These are phyloP conservation scores for Colletotrichum lentis DNA, from an alignment of 2,329 filamentous ascomycete species.

Conservation along the genomic window DNA sequence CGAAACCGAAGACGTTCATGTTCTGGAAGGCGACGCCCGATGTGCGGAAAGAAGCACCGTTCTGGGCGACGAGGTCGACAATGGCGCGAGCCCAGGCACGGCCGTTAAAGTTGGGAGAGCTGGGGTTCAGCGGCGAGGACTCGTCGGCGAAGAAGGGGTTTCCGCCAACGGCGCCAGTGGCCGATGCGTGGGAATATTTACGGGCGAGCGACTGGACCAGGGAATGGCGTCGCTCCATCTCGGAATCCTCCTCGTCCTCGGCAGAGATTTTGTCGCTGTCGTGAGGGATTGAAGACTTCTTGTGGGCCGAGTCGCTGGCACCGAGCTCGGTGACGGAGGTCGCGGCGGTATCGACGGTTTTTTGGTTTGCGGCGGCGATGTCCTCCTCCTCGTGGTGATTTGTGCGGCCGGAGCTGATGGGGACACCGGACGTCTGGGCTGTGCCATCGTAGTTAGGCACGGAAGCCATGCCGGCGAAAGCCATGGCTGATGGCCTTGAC, in stretches of 20 bases:
- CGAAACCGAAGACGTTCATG: constrained; percentile 73
- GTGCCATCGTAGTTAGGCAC: constrained; percentile 60
- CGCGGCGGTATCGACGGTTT: constrained; percentile 47
- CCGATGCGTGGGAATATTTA: constrained; percentile 61
- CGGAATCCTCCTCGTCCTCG: constrained; percentile 52
- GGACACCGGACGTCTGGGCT: constrained; percentile 53
- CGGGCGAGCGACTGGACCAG: constrained; percentile 65
- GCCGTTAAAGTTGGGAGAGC: constrained; percentile 61
- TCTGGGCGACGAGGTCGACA: constrained; percentile 59
- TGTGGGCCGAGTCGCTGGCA: constrained; percentile 41
- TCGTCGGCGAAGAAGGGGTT: constrained; percentile 63
- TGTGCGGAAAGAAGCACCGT: constrained; percentile 65
- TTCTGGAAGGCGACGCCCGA: constrained; percentile 73
- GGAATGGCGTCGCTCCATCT: constrained; percentile 60
- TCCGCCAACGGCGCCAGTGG: constrained; percentile 44
- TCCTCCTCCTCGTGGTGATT: constrained; percentile 43
- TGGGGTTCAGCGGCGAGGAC: constrained; percentile 63
- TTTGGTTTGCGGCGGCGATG: constrained; percentile 41
- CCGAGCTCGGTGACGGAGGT: constrained; percentile 51
- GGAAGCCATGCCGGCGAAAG: constrained; percentile 50
- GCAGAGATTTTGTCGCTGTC: constrained; percentile 44
- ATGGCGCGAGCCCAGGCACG: constrained; percentile 69
- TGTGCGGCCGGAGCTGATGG: constrained; percentile 43
- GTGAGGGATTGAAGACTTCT: constrained; percentile 27
- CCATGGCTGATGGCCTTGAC: constrained; percentile 46